Percentiles rank a stretch among this genome's conserved stretches.
These are phyloP conservation scores for Strobilomyces echinocephalus DNA, from an alignment of 768 basidiomycete genomes.

Conservation along the genomic window DNA sequence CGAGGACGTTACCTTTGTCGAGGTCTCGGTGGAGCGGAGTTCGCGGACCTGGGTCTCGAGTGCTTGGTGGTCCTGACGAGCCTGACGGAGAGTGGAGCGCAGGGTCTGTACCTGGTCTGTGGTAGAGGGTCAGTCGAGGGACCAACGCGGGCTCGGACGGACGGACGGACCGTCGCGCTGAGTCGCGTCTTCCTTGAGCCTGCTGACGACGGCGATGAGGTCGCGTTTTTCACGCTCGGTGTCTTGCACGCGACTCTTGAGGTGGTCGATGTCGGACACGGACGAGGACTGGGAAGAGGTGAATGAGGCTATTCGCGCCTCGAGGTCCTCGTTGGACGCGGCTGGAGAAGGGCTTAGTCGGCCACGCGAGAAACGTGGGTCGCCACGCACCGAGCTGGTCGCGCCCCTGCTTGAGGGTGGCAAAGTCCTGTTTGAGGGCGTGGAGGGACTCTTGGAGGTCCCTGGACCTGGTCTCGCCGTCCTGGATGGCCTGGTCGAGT, in stretches of 20 bases:
- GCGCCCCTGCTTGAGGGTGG: slow-evolving; percentile 53
- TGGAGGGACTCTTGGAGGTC: slow-evolving; percentile 55
- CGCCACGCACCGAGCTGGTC: slow-evolving; percentile 57
- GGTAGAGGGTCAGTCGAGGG: background rate
- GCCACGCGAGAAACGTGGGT: background rate
- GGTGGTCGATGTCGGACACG: slow-evolving; percentile 52
- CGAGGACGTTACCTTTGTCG: slow-evolving; percentile 78
- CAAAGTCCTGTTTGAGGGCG: slow-evolving; percentile 50
- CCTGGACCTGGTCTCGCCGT: slow-evolving; percentile 58
- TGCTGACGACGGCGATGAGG: slow-evolving; percentile 75
- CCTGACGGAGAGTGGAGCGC: slow-evolving; percentile 65
- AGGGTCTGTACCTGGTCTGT: slow-evolving; percentile 70
- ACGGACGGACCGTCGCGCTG: slow-evolving; percentile 65
- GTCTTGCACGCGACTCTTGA: slow-evolving; percentile 64
- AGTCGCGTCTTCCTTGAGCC: slow-evolving; percentile 69
- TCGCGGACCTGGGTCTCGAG: slow-evolving; percentile 69
- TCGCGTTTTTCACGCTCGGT: slow-evolving; percentile 89
- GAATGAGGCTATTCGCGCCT: slow-evolving; percentile 53
- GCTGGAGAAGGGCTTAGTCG: slow-evolving; percentile 31
- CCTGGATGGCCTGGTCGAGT: slow-evolving; percentile 78
- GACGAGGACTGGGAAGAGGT: slow-evolving; percentile 59
- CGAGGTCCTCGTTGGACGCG: slow-evolving; percentile 42
- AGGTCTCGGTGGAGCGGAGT: slow-evolving; percentile 67
- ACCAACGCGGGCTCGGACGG: background rate
- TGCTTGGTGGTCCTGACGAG: slow-evolving; percentile 65